Evolutionary conservation across 225 moss, liverwort and hornwort genomes (phyloP), one percentile per base, ranked within the genome.

Genomic region (Sphagnum tenellum): DNA sequence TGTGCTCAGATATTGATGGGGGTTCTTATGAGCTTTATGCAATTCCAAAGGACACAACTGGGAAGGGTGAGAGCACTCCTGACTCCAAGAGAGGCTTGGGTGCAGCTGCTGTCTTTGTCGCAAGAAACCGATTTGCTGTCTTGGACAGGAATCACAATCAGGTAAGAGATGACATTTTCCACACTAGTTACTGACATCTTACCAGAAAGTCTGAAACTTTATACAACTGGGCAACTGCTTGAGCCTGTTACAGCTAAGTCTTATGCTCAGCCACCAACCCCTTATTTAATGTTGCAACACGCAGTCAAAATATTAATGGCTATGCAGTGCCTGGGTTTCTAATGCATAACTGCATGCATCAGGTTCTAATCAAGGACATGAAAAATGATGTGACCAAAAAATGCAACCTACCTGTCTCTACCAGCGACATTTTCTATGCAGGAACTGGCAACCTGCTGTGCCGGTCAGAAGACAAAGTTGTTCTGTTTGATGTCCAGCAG

Each of bases 361-460:
- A 96, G 86, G 87, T 98, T 44, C 70, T 87, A 7, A 96, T 96
- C 63, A 92, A 89, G 84, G 91, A 96, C 71, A 72, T 96, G 71
- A 87, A 86, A 66, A 96, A 96, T 71, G 95, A 96, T 78, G 88
- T 92, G 57, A 96, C 92, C 54, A 96, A 96, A 83, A 92, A 89
- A 76, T 88, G 89, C 54, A 78, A 64, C 53, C 70, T 96, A 13
- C 89, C 92, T 50, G 86, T 88, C 65, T 77, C 95, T 29, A 87
- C 89, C 65, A 92, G 88, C 44, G 95, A 96, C 65, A 73, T 83
- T 9, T 96, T 96, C 64, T 96, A 96, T 66, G 95, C 92, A 61
- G 89, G 92, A 76, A 89, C 91, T 61, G 92, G 95, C 12, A 96
- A 88, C 70, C 76, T 96, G 60, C 92, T 96, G 52, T 96, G 95